phyloP scores from a whole-genome alignment of 2,329 filamentous ascomycete species.

The Penicillium sp. region DNA sequence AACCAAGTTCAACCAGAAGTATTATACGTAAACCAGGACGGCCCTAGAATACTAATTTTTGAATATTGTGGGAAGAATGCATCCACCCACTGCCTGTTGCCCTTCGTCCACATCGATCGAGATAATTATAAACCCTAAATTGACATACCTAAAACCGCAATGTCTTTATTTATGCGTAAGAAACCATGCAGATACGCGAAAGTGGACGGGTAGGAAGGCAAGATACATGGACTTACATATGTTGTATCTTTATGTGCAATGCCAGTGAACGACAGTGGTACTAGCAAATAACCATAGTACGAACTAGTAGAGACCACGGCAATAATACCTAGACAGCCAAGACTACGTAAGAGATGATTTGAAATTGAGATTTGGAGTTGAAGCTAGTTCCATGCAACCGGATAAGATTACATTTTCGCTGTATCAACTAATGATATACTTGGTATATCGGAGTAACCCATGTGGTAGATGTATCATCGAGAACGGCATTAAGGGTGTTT shows the following conservation, averaged over 20 bases:
- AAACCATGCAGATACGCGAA: not conserved
- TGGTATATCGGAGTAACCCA: not conserved
- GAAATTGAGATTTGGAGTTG: conserved; percentile 1
- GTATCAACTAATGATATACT: not conserved
- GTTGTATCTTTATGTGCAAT: not conserved
- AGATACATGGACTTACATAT: not conserved
- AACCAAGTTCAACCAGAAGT: not conserved
- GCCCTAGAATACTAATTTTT: not conserved
- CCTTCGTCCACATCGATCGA: not conserved
- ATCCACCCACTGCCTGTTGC: not conserved
- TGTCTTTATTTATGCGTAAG: not conserved
- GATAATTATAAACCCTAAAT: not conserved
- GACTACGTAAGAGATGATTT: not conserved
- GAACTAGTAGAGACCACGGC: not conserved
- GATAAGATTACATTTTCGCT: not conserved
- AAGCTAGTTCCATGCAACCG: not conserved
- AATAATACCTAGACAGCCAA: not conserved
- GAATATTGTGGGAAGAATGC: not conserved
- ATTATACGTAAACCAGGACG: not conserved
- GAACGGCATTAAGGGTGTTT: not conserved
- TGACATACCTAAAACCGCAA: not conserved
- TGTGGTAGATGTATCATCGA: conserved; percentile 1
- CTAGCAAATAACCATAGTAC: not conserved
- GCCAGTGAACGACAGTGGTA: not conserved
- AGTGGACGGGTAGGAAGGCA: not conserved